These are phyloP conservation scores for Cyphellophora attinorum DNA, from an alignment of 2,329 filamentous ascomycete species.

Conservation along the genomic window DNA sequence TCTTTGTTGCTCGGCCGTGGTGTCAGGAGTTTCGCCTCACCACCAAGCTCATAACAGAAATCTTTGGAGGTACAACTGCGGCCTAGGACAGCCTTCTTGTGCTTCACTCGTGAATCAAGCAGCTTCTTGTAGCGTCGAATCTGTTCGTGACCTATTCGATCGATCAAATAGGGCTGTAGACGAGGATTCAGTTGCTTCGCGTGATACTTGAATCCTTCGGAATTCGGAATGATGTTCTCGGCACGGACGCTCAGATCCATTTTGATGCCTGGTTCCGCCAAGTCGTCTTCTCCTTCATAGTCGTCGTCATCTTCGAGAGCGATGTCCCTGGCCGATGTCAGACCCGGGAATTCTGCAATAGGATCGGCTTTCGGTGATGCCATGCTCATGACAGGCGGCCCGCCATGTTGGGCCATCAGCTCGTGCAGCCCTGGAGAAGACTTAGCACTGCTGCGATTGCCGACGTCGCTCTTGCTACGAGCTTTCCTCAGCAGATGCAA, in stretches of 20 bases:
- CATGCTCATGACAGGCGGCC: constrained; percentile 48
- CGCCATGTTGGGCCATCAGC: constrained; percentile 48
- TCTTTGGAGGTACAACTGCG: constrained; percentile 50
- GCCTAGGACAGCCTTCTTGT: constrained; percentile 48
- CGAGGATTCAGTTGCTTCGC: constrained; percentile 65
- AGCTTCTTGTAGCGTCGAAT: constrained; percentile 68
- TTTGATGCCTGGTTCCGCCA: constrained; percentile 25
- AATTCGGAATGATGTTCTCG: constrained; percentile 60
- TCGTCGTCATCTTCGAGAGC: constrained; percentile 33
- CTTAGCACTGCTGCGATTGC: constrained; percentile 27
- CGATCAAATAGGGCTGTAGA: constrained; percentile 58
- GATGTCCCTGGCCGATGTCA: no score
- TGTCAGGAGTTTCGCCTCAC: constrained; percentile 53
- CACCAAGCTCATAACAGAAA: constrained; percentile 59
- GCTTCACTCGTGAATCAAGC: constrained; percentile 59
- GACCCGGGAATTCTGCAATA: no score
- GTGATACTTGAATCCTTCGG: constrained; percentile 68
- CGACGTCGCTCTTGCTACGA: constrained; percentile 49
- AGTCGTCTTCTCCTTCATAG: no score
- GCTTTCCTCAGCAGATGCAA: constrained; percentile 22
- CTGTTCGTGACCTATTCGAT: constrained; percentile 76
- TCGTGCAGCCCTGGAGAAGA: constrained; percentile 36
- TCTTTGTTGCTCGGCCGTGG: constrained; percentile 44
- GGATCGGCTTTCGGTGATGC: constrained; percentile 37
- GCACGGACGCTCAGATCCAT: constrained; percentile 54